Base-by-base conservation (phyloP, 1,284 basidiomycete genomes). In the Volvariella surrecta region DNA sequence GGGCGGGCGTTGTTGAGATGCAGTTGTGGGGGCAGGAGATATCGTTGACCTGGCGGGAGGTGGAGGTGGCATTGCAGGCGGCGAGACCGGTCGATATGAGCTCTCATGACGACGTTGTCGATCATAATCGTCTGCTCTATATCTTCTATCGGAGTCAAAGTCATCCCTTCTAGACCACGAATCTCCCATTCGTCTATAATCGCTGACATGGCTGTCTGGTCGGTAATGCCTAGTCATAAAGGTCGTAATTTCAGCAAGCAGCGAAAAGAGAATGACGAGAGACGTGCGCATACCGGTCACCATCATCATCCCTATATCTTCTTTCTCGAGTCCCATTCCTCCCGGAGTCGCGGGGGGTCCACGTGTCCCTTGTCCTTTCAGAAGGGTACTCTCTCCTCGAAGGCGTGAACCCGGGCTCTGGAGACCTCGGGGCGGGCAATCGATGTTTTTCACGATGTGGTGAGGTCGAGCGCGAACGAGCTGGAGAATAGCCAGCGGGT, bases 391-490 rank as follows among this genome's bases (percentile, higher is more conserved):
- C 50, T 19, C 48, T 49, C 45, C 53, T 54, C 6, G 56, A 54
- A 1, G 64, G 68, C n/a, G 61, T 67, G 51, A 63, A 69, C 44
- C 48, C 48, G 1, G 57, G 44, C 16, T 50, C 48, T 3, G 67
- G 64, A 15, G 68, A 63, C 31, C 68, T 62, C 40, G 59, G 60
- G 9, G 58, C 48, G 1, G 72, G 73, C 17, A 71, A 57, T 37
- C 71, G 60, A 51, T 76, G 72, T 44, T 64, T 68, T 37, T 58
- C 61, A 17, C 55, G 55, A 2, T 61, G 56, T 13, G 67, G 63
- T 6, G 70, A 59, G 7, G 61, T 63, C 15, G 69, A 65, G 44
- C 56, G 59, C 13, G 52, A 67, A 52, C 51, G 58, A 48, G 57
- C 48, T 44, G 53, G 55, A 46, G 55, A 60, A 49, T 52, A 53